Percentiles rank a stretch among this genome's conserved stretches.
Evolutionary conservation across 305 asterid species (phyloP).

Genomic region (Vinca major): DNA sequence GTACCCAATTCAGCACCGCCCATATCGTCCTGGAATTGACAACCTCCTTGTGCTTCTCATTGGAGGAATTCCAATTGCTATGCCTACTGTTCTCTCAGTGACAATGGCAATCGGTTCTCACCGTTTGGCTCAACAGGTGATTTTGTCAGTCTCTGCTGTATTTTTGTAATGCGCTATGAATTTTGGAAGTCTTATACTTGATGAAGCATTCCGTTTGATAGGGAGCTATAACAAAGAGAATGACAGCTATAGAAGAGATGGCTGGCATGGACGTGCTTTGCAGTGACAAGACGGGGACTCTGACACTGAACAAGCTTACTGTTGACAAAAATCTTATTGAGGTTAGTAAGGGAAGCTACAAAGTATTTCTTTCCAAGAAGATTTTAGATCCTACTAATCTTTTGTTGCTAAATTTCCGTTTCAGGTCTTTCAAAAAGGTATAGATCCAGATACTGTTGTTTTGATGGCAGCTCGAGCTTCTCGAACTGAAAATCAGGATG

Average conservation of each 20-base stretch:
- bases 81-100: constrained; percentile 98
- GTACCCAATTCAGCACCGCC: constrained; percentile 90
- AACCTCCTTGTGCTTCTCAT: constrained; percentile 95
- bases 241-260: constrained; percentile 99
- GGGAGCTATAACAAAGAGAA: constrained; percentile 99
- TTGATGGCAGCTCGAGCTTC: constrained; percentile 99
- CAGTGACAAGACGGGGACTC: constrained; percentile 91
- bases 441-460: constrained; percentile 87
- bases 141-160: constrained; percentile 25
- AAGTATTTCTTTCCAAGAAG: not conserved
- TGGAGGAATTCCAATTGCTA: constrained; percentile 98
- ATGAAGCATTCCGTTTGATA: constrained; percentile 18
- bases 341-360: constrained; percentile 28
- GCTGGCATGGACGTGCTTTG: constrained; percentile 99
- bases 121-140: constrained; percentile 95
- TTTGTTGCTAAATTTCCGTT: not conserved
- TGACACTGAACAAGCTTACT: constrained; percentile 83
- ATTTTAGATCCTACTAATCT: not conserved
- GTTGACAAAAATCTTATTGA: constrained; percentile 92
- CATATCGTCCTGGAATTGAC: constrained; percentile 93
- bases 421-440: constrained; percentile 77
- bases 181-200: constrained; percentile 12
- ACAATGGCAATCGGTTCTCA: constrained; percentile 99
- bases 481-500: constrained; percentile 92
- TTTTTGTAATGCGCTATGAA: constrained; percentile 10